Evolutionary conservation across 345 rosid genomes (phyloP).

Genomic region (Gossypium longicalyx): DNA sequence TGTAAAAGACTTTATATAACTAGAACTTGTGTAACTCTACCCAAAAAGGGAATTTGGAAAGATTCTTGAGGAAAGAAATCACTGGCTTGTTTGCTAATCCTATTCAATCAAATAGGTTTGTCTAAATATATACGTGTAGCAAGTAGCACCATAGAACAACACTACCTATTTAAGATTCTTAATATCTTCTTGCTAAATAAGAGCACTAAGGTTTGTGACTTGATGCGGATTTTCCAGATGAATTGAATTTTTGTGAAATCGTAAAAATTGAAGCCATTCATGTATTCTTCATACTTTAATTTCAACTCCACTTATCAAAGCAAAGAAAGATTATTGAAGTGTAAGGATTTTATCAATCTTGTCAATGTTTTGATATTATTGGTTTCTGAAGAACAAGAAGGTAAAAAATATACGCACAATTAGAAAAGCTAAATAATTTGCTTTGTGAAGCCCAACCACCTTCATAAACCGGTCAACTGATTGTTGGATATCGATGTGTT

Average conservation of each 20-base stretch:
- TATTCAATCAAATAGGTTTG: neutral
- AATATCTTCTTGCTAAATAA: neutral
- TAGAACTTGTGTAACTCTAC: slow-evolving; percentile 1
- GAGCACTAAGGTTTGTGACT: neutral
- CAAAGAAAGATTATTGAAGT: neutral
- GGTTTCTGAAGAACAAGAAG: slow-evolving; percentile 7
- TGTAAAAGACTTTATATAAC: neutral
- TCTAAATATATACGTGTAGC: neutral
- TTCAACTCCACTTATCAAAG: slow-evolving; percentile 11
- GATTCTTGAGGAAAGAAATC: neutral
- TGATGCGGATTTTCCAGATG: neutral
- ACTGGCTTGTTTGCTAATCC: neutral
- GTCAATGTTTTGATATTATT: slow-evolving; percentile 7
- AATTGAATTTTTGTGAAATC: slow-evolving; percentile 7
- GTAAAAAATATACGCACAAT: neutral
- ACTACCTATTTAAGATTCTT: slow-evolving; percentile 7
- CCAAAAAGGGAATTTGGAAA: neutral
- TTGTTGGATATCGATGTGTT: slow-evolving; percentile 5
- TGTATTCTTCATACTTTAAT: neutral
- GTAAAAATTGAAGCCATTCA: neutral
- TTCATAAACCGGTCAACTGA: neutral
- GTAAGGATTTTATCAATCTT: slow-evolving; percentile 4
- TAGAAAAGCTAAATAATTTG: neutral
- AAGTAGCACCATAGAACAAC: slow-evolving; percentile 5
- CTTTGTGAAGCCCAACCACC: slow-evolving; percentile 8